Base-by-base conservation (phyloP, 78 protist species). In the Diacronema lutheri region DNA sequence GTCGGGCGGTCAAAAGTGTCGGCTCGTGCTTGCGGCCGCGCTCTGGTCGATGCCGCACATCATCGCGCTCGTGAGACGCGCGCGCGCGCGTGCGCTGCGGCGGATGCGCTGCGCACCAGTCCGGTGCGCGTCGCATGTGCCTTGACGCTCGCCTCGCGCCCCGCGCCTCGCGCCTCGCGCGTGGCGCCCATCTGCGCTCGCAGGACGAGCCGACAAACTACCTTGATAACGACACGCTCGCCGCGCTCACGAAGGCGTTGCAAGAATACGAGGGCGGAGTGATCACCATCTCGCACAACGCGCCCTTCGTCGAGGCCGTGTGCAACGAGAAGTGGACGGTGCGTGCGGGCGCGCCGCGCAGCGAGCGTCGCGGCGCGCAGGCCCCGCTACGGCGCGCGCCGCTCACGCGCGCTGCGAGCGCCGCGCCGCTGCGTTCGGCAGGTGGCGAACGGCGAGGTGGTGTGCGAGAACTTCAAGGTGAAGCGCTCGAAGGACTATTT, bases 181-280 rank as follows among this genome's bases (percentile, higher is more conserved):
- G n/a, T n/a, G n/a, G n/a, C n/a, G n/a, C n/a, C n/a, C n/a, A n/a
- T n/a, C 87, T 81, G 38, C 81, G 71, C 81, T 11, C 71, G 31
- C 87, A 68, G 38, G 87, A 83, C 56, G 87, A 83, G 87, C 87
- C 87, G 56, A 83, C 87, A 38, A 83, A 83, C 69, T 83, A 83
- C 60, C 69, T 83, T 12, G 87, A 83, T 78, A 81, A 81, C 86
- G 86, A 81, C 79, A 12, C 79, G 38, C 26, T 71, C 58, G 79
- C 79, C 21, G 79, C 79, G 46, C 79, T 71, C 38, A 71, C 79
- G 35, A 40, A 40, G 79, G 79, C 58, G 31, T 58, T 71, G 31
- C 41, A 71, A 20, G 58, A 41, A 57, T 71, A 38, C 79, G 41
- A 71, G 56, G 79, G 79, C 79, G 79, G 50, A 14, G 79, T 71